Conservation (phyloP, 2,329 filamentous ascomycete genomes). For the Phialemoniopsis sp. region DNA sequence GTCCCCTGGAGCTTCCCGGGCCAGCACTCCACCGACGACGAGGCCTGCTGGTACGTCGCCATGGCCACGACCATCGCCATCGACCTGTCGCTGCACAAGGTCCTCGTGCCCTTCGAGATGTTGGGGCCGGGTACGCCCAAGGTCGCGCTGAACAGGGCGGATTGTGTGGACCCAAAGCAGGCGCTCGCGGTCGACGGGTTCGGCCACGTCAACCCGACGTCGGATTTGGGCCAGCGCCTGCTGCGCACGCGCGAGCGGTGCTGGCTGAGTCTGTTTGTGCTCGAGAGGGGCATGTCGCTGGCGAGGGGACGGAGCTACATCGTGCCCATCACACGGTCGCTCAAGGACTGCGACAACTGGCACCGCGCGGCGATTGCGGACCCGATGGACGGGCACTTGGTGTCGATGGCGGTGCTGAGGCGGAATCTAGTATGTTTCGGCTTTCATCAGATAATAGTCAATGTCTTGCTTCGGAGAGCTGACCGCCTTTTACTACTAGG, state of each 20-base stretch:
- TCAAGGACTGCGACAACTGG: constrained; percentile 67
- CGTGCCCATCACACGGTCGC: constrained; percentile 60
- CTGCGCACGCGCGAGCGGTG: constrained; percentile 62
- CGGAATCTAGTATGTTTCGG: constrained; percentile 52
- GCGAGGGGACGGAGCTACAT: constrained; percentile 66
- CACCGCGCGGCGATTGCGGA: constrained; percentile 61
- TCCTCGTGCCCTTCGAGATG: constrained; percentile 51
- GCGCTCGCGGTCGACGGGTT: constrained; percentile 68
- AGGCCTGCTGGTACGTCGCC: constrained; percentile 67
- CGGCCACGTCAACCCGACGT: constrained; percentile 54
- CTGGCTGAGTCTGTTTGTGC: constrained; percentile 69
- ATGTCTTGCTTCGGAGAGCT: background rate
- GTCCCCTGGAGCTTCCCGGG: constrained; percentile 72
- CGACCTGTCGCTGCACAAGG: constrained; percentile 67
- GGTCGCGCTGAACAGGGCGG: constrained; percentile 53
- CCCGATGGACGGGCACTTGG: constrained; percentile 64
- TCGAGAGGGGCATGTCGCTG: constrained; percentile 68
- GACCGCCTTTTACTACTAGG: constrained; percentile 22
- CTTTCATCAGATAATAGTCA: no score
- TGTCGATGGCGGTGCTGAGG: constrained; percentile 66
- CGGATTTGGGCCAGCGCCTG: constrained; percentile 56
- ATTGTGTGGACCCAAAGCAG: constrained; percentile 63
- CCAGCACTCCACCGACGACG: constrained; percentile 65
- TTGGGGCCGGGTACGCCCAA: constrained; percentile 36
- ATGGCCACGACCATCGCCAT: constrained; percentile 66